A percentile compares a stretch with the other conserved stretches of the same genome.
Conservation (phyloP, 371 early-diverging fungal genomes). For the Nosema muscidifuracis region DNA sequence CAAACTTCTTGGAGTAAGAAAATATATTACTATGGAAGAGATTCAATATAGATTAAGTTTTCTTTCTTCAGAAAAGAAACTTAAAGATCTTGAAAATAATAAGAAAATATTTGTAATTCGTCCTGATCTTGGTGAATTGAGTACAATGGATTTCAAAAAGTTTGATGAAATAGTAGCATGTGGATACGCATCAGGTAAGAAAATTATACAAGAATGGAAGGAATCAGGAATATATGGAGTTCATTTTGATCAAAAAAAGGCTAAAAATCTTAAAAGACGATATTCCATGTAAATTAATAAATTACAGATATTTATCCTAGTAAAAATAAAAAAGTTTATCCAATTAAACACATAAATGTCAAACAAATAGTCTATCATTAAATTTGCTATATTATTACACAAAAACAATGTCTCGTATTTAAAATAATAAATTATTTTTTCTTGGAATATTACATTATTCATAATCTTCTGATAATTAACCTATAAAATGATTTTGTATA, state of each 20-base stretch:
- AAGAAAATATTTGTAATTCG: conserved; percentile 74
- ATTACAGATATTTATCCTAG: too few species aligned
- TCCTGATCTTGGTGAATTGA: conserved; percentile 77
- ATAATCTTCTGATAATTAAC: too few species aligned
- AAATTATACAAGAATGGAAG: conserved; percentile 74
- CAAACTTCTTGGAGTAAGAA: conserved; percentile 71
- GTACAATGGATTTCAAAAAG: conserved; percentile 81
- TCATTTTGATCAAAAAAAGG: conserved; percentile 3
- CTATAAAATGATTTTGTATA: too few species aligned
- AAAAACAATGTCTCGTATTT: too few species aligned
- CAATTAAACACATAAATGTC: too few species aligned
- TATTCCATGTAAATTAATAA: conserved; percentile 24
- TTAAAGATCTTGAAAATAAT: conserved; percentile 74
- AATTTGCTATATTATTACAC: too few species aligned
- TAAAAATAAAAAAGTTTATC: too few species aligned
- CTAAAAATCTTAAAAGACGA: conserved; percentile 3
- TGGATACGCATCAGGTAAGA: conserved; percentile 79
- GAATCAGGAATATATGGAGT: conserved; percentile 66
- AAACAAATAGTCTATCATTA: too few species aligned
- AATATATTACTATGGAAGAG: conserved; percentile 83
- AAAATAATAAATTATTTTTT: too few species aligned
- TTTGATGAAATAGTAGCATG: conserved; percentile 78
- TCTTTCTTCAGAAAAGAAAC: conserved; percentile 69
- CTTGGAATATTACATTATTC: too few species aligned
- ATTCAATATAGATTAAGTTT: conserved; percentile 90